Conservation (phyloP, 2,329 filamentous ascomycete genomes). For the Hymenoscyphus infarciens region DNA sequence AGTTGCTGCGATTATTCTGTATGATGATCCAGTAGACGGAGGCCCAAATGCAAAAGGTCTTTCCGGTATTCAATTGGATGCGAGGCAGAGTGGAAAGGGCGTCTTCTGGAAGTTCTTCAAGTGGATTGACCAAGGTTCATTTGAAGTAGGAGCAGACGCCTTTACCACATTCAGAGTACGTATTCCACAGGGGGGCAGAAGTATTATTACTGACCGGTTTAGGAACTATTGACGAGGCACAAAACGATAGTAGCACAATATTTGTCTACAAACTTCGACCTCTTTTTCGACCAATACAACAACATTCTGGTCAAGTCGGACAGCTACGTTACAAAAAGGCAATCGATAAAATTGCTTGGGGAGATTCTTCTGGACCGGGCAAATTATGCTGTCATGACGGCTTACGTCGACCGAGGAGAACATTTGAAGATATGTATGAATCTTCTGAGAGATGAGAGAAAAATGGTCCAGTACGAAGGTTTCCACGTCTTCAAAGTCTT, state of each 20-base stretch:
- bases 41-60: constrained; percentile 72
- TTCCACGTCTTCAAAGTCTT: constrained; percentile 99
- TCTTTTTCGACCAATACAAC: constrained; percentile 93
- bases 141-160: constrained; percentile 94
- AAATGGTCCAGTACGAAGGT: constrained; percentile 99
- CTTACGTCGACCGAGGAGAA: constrained; percentile 91
- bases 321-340: constrained; percentile 95
- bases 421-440: constrained; percentile 99
- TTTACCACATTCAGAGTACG: constrained; percentile 93
- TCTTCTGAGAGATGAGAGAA: constrained; percentile 86
- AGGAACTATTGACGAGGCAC: constrained; percentile 93
- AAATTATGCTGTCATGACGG: constrained; percentile 98
- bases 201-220: constrained; percentile 4
- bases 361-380: constrained; percentile 92
- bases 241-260: constrained; percentile 88
- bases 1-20: constrained; percentile 85
- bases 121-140: constrained; percentile 95
- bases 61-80: constrained; percentile 70
- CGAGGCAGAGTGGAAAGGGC: constrained; percentile 72
- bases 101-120: constrained; percentile 97
- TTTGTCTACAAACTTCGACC: constrained; percentile 82
- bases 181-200: background rate
- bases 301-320: constrained; percentile 81
- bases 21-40: constrained; percentile 77
- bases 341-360: constrained; percentile 94